Evolutionary conservation across 2,329 filamentous ascomycete species (phyloP), one percentile per base, ranked within the genome.

Genomic region (Colletotrichum liriopes): DNA sequence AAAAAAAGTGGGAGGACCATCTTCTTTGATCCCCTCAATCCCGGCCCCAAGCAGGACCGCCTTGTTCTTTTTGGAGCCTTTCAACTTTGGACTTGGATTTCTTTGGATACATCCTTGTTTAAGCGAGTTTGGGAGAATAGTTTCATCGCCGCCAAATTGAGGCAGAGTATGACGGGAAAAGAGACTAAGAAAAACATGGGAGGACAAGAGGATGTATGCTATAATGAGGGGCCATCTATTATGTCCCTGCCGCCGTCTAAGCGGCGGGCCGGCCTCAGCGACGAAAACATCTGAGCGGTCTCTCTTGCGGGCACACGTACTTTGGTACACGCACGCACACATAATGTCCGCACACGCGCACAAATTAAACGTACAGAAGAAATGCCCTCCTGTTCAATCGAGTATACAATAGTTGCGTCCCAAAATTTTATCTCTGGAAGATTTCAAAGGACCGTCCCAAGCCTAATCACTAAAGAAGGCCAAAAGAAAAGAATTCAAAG

Each of bases 1-100:
- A 67, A 66, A 66, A 69, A 69, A 69, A 69, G 66, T 74, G 71
- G 73, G 71, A 73, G 66, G 66, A 35, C 62, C 18, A 16, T 60
- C 20, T 55, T 65, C 49, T 56, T 26, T 20, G 35, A 26, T 64
- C 61, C 47, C 67, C 37, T 62, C 49, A 49, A 47, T 67, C 39
- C 20, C 11, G 39, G 59, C 43, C 32, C 59, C 35, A 51, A 39
- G 29, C 41, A 37, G 12, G 59, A 26, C 32, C 43, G 59, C 32
- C 59, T 35, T 32, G 32, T 11, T 11, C 5, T 37, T 26, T 23
- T 43, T 61, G 29, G 39, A 37, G 18, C 49, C 56, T 45, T 61
- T 58, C 64, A 56, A 43, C 18, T 39, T 35, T 35, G 51, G 49
- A 37, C 14, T n/a, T 18, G 41, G 20, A 35, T 1, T 1, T 5